phyloP scores from a whole-genome alignment of 2,329 filamentous ascomycete species.

The Beauveria sp. region DNA sequence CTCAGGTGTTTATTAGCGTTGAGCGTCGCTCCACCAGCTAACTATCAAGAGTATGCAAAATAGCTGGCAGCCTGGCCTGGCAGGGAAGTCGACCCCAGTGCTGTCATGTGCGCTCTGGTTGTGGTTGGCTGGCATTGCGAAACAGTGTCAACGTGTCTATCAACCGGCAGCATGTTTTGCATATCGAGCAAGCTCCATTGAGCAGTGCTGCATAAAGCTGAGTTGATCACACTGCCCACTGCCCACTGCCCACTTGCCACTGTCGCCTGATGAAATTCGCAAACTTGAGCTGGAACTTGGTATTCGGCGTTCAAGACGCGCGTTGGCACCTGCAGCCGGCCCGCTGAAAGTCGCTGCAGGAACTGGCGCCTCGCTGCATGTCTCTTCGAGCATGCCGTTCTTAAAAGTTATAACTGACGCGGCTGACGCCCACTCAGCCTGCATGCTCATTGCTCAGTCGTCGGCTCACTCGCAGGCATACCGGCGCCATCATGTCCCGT shows the following conservation, averaged over 20 bases:
- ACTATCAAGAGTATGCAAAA: too few species aligned
- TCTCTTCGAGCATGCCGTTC: neutral
- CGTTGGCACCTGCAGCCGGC: neutral
- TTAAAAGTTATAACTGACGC: too few species aligned
- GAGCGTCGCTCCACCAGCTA: neutral
- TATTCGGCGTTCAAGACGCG: too few species aligned
- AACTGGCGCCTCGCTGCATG: conserved; percentile 1
- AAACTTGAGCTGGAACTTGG: neutral
- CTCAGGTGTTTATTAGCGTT: neutral
- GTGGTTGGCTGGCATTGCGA: neutral
- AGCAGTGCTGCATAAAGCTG: neutral
- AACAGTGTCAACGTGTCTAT: neutral
- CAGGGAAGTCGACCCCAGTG: neutral
- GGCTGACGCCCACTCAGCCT: neutral
- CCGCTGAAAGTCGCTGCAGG: neutral
- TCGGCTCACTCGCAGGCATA: neutral
- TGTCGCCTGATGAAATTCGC: neutral
- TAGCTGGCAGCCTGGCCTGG: too few species aligned
- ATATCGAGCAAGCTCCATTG: neutral
- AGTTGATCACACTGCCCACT: neutral
- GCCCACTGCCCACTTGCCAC: neutral
- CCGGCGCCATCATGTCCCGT: neutral
- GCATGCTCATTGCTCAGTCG: neutral
- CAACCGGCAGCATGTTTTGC: neutral
- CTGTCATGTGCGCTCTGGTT: neutral